A percentile compares a stretch with the other conserved stretches of the same genome.
Conservation (phyloP, 331 rosid species). For the Pyracantha coccinea region DNA sequence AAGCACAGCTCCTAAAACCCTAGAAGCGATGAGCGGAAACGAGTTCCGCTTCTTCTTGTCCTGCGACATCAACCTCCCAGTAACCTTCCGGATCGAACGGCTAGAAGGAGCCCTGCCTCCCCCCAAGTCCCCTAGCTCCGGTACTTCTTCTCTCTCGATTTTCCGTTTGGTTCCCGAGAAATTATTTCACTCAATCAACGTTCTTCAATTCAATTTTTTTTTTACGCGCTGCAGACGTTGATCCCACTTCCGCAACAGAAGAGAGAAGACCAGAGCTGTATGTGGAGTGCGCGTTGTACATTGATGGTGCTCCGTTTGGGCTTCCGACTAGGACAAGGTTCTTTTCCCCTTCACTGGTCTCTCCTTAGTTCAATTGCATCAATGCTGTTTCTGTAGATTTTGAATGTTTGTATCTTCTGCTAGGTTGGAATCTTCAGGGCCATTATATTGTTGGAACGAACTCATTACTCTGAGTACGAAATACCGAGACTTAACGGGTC, state of each 20-base stretch:
- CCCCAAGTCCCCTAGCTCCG: slow-evolving; percentile 40
- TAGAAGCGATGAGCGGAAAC: slow-evolving; percentile 52
- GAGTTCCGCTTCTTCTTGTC: slow-evolving; percentile 97
- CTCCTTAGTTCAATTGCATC: background rate
- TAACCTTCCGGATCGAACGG: slow-evolving; percentile 68
- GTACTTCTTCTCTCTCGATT: slow-evolving; percentile 11
- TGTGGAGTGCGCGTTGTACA: slow-evolving; percentile 79
- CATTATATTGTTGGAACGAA: slow-evolving; percentile 77
- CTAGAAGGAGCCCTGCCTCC: slow-evolving; percentile 70
- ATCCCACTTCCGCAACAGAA: slow-evolving; percentile 38
- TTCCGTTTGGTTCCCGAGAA: slow-evolving; percentile 1
- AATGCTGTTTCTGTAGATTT: background rate
- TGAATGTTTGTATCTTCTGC: slow-evolving; percentile 14
- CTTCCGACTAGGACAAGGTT: slow-evolving; percentile 91
- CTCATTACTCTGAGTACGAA: slow-evolving; percentile 78
- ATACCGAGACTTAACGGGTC: slow-evolving; percentile 85
- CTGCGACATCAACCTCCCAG: slow-evolving; percentile 89
- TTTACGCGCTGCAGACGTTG: slow-evolving; percentile 38
- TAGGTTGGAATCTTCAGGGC: slow-evolving; percentile 84
- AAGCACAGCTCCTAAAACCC: background rate
- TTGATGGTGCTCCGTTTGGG: slow-evolving; percentile 95
- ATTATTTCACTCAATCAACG: background rate
- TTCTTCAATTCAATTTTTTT: background rate
- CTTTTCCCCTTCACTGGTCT: background rate
- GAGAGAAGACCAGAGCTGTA: slow-evolving; percentile 67